Conservation (phyloP, 225 moss, liverwort and hornwort species). For the Climacium dendroides region DNA sequence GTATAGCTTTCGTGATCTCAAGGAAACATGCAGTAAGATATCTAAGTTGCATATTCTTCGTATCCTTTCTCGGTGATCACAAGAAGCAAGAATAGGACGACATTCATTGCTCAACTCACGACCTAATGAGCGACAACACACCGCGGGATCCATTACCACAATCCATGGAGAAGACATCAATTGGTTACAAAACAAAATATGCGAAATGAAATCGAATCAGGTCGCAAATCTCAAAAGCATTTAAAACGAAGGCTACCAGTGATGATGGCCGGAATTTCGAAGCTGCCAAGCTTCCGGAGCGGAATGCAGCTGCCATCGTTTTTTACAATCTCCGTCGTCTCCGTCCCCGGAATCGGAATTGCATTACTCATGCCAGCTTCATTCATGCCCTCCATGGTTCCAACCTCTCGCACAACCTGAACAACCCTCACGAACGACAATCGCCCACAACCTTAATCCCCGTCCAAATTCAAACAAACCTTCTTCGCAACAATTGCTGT, state of each 20-base stretch:
- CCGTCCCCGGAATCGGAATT: background rate
- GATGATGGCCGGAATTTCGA: constrained; percentile 42
- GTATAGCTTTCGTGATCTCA: background rate
- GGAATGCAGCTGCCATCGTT: constrained; percentile 30
- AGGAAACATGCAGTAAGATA: background rate
- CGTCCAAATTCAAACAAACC: background rate
- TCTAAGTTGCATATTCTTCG: background rate
- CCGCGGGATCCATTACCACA: background rate
- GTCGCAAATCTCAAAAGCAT: background rate
- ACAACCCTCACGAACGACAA: background rate
- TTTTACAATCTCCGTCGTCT: background rate
- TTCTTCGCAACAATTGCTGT: no score
- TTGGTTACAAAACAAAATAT: background rate
- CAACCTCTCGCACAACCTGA: background rate
- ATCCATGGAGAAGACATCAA: background rate
- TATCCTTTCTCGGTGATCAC: background rate
- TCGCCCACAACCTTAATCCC: background rate
- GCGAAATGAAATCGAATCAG: background rate
- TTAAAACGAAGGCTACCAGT: background rate
- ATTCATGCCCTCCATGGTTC: background rate
- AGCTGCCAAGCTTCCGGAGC: constrained; percentile 37
- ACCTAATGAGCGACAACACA: background rate
- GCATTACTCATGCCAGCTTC: background rate
- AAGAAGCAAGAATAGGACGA: background rate
- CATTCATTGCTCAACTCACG: background rate